A percentile compares a stretch with the other conserved stretches of the same genome.
Evolutionary conservation across 345 rosid genomes (phyloP).

Genomic region (Populus tremula): DNA sequence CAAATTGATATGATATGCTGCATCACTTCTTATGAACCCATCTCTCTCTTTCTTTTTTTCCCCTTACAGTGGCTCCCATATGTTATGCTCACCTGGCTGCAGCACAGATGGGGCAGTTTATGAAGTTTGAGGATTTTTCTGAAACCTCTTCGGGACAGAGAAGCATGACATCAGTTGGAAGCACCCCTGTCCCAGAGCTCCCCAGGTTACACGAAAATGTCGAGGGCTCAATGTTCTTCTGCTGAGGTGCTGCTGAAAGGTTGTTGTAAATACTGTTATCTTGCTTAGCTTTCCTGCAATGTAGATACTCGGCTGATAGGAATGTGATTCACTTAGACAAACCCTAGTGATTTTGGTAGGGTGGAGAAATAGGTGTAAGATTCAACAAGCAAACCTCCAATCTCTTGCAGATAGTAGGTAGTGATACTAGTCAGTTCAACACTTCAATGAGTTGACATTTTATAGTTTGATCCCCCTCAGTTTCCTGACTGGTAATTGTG

Average conservation of each 20-base stretch:
- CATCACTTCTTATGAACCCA: neutral
- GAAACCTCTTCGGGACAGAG: constrained; percentile 47
- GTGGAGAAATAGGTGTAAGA: too few relatives aligned
- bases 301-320: neutral
- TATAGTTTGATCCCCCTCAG: neutral
- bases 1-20: neutral
- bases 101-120: constrained; percentile 65
- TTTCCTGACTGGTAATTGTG: neutral
- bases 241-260: constrained; percentile 39
- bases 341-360: neutral
- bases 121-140: constrained; percentile 58
- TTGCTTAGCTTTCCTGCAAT: neutral
- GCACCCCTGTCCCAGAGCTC: constrained; percentile 48
- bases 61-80: constrained; percentile 74
- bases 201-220: constrained; percentile 60
- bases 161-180: constrained; percentile 29
- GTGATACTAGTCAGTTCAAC: neutral
- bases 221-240: constrained; percentile 74
- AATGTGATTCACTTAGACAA: neutral
- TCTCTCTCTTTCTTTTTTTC: neutral
- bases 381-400: neutral
- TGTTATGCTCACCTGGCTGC: constrained; percentile 92
- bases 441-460: neutral
- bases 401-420: neutral
- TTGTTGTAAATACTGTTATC: neutral